Percentiles rank a stretch among this genome's conserved stretches.
Conservation (phyloP, 1,139 yeast genomes). For the Spathaspora sp. region DNA sequence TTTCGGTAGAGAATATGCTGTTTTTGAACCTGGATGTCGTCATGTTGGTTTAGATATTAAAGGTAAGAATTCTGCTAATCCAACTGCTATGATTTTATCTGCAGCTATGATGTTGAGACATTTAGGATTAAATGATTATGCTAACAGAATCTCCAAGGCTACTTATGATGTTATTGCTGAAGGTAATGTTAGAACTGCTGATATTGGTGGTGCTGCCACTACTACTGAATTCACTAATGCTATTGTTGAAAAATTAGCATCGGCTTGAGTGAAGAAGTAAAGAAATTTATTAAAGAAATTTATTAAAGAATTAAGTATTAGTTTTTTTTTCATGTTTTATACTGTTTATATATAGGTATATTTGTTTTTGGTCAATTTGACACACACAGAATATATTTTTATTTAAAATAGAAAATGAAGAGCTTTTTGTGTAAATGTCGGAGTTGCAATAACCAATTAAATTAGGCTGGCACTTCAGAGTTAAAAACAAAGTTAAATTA, state of each 20-base stretch:
- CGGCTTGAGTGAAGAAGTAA: slow-evolving; percentile 1
- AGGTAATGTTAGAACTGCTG: slow-evolving; percentile 76
- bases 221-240: slow-evolving; percentile 95
- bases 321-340: not conserved
- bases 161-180: slow-evolving; percentile 88
- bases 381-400: not conserved
- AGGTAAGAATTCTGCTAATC: slow-evolving; percentile 95
- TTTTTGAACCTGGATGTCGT: slow-evolving; percentile 99
- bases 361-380: not conserved
- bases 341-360: not conserved
- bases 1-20: slow-evolving; percentile 97
- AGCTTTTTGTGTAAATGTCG: not conserved
- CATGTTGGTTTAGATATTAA: slow-evolving; percentile 97
- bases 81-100: slow-evolving; percentile 95
- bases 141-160: slow-evolving; percentile 84
- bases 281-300: not conserved
- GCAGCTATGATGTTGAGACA: slow-evolving; percentile 92
- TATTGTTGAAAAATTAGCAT: slow-evolving; percentile 59
- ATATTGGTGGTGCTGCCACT: slow-evolving; percentile 85
- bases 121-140: slow-evolving; percentile 80
- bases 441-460: not conserved
- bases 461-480: not conserved
- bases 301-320: not conserved
- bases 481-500: not conserved
- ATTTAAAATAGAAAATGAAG: not conserved